Evolutionary conservation across 2,329 filamentous ascomycete genomes (phyloP).

Genomic region (Scedosporium dehoogii): DNA sequence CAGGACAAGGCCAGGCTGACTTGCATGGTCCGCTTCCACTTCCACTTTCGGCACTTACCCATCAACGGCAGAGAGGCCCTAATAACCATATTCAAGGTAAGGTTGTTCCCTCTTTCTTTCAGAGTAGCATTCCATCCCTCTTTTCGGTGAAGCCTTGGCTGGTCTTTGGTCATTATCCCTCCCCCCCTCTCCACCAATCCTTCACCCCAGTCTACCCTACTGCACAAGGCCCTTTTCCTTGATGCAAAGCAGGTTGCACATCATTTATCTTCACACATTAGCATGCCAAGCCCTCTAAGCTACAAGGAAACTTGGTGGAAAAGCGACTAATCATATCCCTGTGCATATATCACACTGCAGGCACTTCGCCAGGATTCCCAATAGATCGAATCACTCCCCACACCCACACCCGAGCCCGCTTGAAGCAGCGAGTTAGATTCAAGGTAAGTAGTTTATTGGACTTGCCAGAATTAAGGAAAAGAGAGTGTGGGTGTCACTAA

Average conservation of each 20-base stretch:
- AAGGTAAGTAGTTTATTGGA: not conserved
- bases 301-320: not conserved
- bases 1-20: not conserved
- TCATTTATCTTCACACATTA: not conserved
- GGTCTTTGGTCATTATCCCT: not conserved
- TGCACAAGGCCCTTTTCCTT: not conserved
- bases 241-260: not conserved
- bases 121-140: not conserved
- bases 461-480: not conserved
- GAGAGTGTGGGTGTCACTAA: not conserved
- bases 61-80: not conserved
- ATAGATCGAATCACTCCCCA: not conserved
- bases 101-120: not conserved
- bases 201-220: not conserved
- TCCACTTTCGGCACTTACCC: not conserved
- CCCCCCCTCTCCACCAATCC: not conserved
- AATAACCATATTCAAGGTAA: not conserved
- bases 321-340: not conserved
- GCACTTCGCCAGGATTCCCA: not conserved
- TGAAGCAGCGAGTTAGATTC: not conserved
- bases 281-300: not conserved
- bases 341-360: not conserved
- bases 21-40: not conserved
- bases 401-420: not conserved
- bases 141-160: not conserved